Evolutionary conservation across 345 rosid genomes (phyloP).

Genomic region (Theobroma cacao): DNA sequence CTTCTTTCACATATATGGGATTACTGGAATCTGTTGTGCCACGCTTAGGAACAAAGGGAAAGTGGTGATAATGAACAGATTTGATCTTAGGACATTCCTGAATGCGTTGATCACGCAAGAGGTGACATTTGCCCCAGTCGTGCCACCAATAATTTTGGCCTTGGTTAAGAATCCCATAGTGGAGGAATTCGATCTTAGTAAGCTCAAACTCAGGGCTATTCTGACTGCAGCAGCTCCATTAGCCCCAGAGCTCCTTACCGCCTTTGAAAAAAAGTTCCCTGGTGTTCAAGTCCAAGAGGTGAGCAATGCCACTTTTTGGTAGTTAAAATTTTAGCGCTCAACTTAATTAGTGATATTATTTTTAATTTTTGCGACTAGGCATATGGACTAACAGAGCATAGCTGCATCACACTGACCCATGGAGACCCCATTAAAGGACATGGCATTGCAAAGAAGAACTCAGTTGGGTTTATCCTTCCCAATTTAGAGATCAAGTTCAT

Average conservation of each 20-base stretch:
- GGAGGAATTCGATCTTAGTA: conserved; percentile 76
- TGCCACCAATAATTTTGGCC: conserved; percentile 76
- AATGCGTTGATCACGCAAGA: conserved; percentile 68
- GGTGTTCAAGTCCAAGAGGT: conserved; percentile 90
- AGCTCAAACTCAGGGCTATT: conserved; percentile 71
- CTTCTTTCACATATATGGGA: conserved; percentile 89
- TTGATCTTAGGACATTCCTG: conserved; percentile 67
- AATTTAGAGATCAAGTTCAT: conserved; percentile 84
- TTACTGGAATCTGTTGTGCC: conserved; percentile 83
- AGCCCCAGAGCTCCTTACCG: neutral
- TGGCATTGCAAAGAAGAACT: conserved; percentile 68
- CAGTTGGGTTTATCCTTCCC: conserved; percentile 86
- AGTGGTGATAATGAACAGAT: conserved; percentile 77
- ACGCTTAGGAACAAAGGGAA: conserved; percentile 86
- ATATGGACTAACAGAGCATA: conserved; percentile 94
- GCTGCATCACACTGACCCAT: conserved; percentile 87
- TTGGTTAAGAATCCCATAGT: conserved; percentile 84
- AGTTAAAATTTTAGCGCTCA: too few relatives aligned
- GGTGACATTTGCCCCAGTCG: conserved; percentile 85
- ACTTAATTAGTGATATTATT: neutral
- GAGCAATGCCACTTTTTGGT: neutral
- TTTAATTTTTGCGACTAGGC: conserved; percentile 41
- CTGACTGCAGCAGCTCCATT: conserved; percentile 81
- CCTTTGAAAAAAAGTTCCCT: conserved; percentile 8
- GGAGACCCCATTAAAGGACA: conserved; percentile 58